Conservation (phyloP, 2,329 filamentous ascomycete genomes). For the Nigrospora oryzae region DNA sequence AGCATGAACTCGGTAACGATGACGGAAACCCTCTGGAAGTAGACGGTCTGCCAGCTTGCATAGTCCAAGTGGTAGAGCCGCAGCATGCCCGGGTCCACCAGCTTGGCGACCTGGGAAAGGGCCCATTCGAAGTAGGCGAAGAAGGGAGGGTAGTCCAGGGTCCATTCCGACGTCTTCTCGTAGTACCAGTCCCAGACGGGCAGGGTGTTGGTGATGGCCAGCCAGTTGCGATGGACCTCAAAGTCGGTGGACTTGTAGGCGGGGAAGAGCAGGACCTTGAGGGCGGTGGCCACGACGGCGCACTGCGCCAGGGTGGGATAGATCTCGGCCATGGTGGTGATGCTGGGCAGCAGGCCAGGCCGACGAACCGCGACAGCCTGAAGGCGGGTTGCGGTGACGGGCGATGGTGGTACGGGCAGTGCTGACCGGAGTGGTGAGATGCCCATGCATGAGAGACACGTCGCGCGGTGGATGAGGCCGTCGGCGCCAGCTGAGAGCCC, state of each 20-base stretch:
- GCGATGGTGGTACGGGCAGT: neutral
- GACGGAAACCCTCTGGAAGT: slow-evolving; percentile 87
- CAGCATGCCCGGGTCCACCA: slow-evolving; percentile 76
- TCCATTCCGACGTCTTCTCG: slow-evolving; percentile 98
- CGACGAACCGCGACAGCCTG: neutral
- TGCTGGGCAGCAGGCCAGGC: too few relatives aligned
- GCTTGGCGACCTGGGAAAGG: slow-evolving; percentile 70
- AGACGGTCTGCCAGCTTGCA: slow-evolving; percentile 87
- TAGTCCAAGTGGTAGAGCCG: slow-evolving; percentile 73
- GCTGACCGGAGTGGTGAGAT: neutral
- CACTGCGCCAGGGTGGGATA: slow-evolving; percentile 87
- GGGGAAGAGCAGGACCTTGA: slow-evolving; percentile 89
- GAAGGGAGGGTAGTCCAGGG: slow-evolving; percentile 95
- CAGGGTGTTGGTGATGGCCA: slow-evolving; percentile 87
- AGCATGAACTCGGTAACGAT: slow-evolving; percentile 78
- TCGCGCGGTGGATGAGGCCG: neutral
- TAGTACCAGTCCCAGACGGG: slow-evolving; percentile 89
- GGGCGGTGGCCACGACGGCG: slow-evolving; percentile 74
- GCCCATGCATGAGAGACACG: neutral
- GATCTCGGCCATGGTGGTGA: slow-evolving; percentile 59
- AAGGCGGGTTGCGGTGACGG: neutral
- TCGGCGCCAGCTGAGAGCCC: too few relatives aligned
- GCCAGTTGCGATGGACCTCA: slow-evolving; percentile 97
- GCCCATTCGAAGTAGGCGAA: slow-evolving; percentile 97
- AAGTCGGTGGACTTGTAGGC: slow-evolving; percentile 99